Evolutionary conservation across 192 early-diverging fungal species (phyloP).

Genomic region (Thamnidium elegans): DNA sequence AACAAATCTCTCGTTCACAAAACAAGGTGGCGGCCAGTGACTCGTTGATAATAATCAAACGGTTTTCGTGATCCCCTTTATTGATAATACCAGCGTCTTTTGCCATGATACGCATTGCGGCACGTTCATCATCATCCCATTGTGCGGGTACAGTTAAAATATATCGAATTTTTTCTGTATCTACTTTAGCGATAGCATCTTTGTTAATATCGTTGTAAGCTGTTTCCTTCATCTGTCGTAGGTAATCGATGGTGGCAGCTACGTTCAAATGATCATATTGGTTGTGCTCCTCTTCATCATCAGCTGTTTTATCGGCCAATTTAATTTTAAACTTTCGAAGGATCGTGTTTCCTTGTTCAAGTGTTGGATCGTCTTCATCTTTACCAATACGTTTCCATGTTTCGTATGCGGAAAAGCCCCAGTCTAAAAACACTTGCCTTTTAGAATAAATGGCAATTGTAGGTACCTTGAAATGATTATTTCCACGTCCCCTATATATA

Average conservation of each 20-base stretch:
- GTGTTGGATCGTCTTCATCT: neutral
- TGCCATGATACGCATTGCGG: neutral
- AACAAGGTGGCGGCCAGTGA: slow-evolving; percentile 5
- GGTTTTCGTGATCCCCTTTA: neutral
- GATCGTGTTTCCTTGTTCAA: neutral
- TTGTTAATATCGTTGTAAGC: neutral
- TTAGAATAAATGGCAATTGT: too few relatives aligned
- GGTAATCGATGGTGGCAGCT: neutral
- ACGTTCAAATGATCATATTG: neutral
- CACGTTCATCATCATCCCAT: slow-evolving; percentile 5
- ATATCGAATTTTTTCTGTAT: slow-evolving; percentile 1
- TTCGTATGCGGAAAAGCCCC: too few relatives aligned
- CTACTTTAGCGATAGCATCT: neutral
- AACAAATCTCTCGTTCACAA: neutral
- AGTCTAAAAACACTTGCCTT: too few relatives aligned
- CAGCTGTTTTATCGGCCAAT: neutral
- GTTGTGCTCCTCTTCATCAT: neutral
- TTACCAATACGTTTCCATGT: too few relatives aligned
- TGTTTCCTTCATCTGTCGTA: neutral
- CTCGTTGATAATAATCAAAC: slow-evolving; percentile 2
- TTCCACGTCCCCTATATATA: too few relatives aligned
- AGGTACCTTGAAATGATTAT: too few relatives aligned
- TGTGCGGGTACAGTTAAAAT: slow-evolving; percentile 8
- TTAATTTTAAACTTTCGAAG: slow-evolving; percentile 5
- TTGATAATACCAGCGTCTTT: slow-evolving; percentile 4